Percentiles rank a stretch among this genome's conserved stretches.
These are phyloP conservation scores for Termitomyces sp. DNA, from an alignment of 768 basidiomycete species.

Conservation along the genomic window DNA sequence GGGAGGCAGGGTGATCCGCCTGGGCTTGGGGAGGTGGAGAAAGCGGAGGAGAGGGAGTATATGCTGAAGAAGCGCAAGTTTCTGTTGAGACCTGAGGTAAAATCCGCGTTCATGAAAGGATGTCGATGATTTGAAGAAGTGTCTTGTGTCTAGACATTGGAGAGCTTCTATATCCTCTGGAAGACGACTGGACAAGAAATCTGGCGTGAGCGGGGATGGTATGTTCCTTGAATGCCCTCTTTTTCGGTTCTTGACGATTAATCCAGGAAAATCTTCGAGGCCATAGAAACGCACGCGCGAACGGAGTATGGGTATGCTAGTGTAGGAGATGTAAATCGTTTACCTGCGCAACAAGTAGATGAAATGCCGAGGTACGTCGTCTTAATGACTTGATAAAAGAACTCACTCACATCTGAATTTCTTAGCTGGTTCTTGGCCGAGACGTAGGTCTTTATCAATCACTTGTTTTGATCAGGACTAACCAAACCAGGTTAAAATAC, in stretches of 20 bases:
- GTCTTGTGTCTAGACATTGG: constrained; percentile 34
- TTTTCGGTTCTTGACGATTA: neutral
- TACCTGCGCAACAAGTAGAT: constrained; percentile 25
- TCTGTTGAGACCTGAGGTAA: constrained; percentile 47
- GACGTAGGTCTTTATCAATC: constrained; percentile 24
- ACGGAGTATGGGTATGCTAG: constrained; percentile 44
- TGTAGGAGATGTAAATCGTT: constrained; percentile 31
- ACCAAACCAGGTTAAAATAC: constrained; percentile 52
- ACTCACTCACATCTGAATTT: neutral
- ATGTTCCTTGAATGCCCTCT: constrained; percentile 9
- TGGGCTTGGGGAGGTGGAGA: constrained; percentile 23
- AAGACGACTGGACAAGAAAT: constrained; percentile 41
- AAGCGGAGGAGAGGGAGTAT: constrained; percentile 35
- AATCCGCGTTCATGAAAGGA: constrained; percentile 6
- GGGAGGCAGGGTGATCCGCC: constrained; percentile 31
- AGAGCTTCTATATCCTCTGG: constrained; percentile 52
- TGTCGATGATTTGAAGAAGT: neutral
- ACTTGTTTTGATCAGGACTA: neutral
- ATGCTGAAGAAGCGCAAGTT: constrained; percentile 24
- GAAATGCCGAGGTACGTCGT: constrained; percentile 49
- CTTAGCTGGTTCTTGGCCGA: constrained; percentile 40
- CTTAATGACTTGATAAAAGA: neutral
- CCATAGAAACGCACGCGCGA: constrained; percentile 43
- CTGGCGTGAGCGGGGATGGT: constrained; percentile 54
- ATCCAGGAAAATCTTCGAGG: constrained; percentile 33